A percentile compares a stretch with the other conserved stretches of the same genome.
phyloP scores from a whole-genome alignment of 306 rosid genomes.

The Argentina anserina region DNA sequence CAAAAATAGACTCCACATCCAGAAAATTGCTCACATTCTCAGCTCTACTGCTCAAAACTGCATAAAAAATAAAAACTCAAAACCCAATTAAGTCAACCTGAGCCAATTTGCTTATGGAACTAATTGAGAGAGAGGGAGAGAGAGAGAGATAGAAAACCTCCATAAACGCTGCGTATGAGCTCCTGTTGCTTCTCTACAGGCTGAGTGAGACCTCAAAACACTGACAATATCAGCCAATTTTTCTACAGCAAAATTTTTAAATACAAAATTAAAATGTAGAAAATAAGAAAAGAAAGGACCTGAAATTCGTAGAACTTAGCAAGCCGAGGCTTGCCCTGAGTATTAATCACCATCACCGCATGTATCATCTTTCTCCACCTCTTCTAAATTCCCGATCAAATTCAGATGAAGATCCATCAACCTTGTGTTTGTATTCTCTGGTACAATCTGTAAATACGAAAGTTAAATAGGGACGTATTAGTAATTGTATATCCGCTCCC shows the following conservation, averaged over 20 bases:
- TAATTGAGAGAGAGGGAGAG: conserved; percentile 7
- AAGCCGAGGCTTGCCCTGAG: conserved; percentile 91
- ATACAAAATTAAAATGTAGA: not conserved
- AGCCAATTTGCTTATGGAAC: not conserved
- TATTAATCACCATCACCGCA: conserved; percentile 82
- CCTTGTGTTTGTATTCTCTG: not conserved
- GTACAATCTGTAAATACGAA: not conserved
- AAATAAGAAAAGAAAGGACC: conserved; percentile 37
- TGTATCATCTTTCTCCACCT: conserved; percentile 51
- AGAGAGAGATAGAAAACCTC: conserved; percentile 58
- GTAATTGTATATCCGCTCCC: not conserved
- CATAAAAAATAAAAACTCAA: conserved; percentile 3
- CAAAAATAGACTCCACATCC: conserved; percentile 76
- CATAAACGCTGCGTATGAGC: conserved; percentile 72
- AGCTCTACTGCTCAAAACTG: conserved; percentile 85
- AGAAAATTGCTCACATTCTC: conserved; percentile 87
- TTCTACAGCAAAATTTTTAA: not conserved
- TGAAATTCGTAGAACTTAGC: conserved; percentile 74
- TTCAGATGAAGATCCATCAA: not conserved
- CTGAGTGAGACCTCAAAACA: conserved; percentile 54
- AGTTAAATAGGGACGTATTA: not conserved
- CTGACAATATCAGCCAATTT: conserved; percentile 7
- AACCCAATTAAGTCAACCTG: conserved; percentile 4
- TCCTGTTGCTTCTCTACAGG: conserved; percentile 87
- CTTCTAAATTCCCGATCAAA: not conserved